Conservation (phyloP, 1,284 basidiomycete genomes). For the Exobasidium cylindrosporum region DNA sequence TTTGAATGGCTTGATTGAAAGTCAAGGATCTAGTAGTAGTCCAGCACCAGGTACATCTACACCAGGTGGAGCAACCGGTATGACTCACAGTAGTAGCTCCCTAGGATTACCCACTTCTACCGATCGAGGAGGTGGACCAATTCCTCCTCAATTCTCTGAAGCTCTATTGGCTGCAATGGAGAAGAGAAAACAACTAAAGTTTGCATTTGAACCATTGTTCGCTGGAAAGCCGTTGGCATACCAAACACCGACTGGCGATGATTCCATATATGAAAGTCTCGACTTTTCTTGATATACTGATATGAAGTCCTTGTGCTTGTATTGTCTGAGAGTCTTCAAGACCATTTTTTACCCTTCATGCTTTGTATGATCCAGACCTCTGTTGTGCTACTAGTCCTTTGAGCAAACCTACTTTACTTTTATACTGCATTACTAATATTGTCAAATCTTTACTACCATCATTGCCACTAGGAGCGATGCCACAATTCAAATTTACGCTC, state of each 20-base stretch:
- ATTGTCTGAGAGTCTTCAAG: no score
- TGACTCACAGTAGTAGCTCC: not conserved
- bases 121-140: conserved; percentile 33
- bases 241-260: conserved; percentile 15
- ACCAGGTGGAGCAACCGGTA: not conserved
- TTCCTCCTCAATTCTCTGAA: conserved; percentile 42
- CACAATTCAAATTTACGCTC: no score
- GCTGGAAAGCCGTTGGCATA: conserved; percentile 8
- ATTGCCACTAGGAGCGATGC: no score
- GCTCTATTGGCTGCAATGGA: conserved; percentile 40
- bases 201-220: conserved; percentile 47
- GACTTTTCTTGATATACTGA: not conserved
- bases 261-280: conserved; percentile 19
- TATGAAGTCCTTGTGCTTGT: no score
- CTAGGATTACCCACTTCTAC: not conserved
- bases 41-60: conserved; percentile 6
- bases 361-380: no score
- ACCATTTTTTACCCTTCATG: no score
- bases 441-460: no score
- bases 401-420: no score
- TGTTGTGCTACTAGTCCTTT: no score
- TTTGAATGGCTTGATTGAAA: conserved; percentile 3
- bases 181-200: conserved; percentile 35
- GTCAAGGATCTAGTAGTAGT: not conserved
- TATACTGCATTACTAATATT: no score